Conservation (phyloP, 805 yeast species). For the Candida ortonii region DNA sequence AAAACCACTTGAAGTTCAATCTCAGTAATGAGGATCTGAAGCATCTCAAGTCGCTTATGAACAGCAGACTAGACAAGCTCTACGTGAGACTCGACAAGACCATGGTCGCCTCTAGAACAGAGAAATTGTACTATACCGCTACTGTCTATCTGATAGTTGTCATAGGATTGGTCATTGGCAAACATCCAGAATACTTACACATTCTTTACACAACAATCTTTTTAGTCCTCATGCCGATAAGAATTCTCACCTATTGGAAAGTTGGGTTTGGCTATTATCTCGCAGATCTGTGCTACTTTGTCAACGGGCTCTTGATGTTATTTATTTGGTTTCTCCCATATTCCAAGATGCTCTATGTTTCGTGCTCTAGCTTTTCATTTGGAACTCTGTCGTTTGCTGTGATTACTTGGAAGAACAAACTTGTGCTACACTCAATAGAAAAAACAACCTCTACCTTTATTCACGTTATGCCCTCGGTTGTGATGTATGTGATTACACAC, state of each 20-base stretch:
- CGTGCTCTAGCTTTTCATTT: conserved; percentile 81
- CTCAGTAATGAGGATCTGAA: conserved; percentile 28
- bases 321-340: conserved; percentile 83
- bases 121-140: conserved; percentile 76
- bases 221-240: conserved; percentile 70
- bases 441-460: conserved; percentile 89
- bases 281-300: conserved; percentile 93
- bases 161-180: conserved; percentile 75
- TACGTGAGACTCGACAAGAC: conserved; percentile 37
- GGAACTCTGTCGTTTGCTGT: conserved; percentile 94
- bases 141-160: conserved; percentile 66
- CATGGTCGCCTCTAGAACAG: conserved; percentile 50
- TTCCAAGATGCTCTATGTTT: conserved; percentile 68
- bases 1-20: conserved; percentile 25
- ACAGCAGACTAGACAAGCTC: conserved; percentile 34
- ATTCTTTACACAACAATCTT: conserved; percentile 64
- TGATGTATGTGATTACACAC: conserved; percentile 84
- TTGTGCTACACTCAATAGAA: conserved; percentile 87
- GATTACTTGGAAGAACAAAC: conserved; percentile 91
- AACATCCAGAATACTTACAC: conserved; percentile 74
- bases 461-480: conserved; percentile 86
- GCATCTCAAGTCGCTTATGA: conserved; percentile 23
- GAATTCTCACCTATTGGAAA: conserved; percentile 80
- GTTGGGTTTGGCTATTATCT: conserved; percentile 78
- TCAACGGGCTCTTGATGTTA: conserved; percentile 62